phyloP scores from a whole-genome alignment of 805 yeast genomes.

The Millerago galiae region DNA sequence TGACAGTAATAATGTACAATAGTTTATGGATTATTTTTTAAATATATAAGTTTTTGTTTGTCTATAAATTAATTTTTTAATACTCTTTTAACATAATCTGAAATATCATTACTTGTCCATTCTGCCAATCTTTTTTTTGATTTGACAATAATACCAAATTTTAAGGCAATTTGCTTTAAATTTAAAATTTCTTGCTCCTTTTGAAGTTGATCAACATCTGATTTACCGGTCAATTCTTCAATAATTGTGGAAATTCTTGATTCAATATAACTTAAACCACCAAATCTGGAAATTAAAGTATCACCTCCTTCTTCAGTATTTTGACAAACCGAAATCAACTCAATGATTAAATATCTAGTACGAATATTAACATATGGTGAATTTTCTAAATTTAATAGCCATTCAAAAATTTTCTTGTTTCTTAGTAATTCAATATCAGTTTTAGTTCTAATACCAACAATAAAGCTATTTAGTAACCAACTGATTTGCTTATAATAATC shows the following conservation, averaged over 20 bases:
- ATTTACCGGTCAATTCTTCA: constrained; percentile 1
- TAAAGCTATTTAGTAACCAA: constrained; percentile 58
- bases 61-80: background rate
- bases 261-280: constrained; percentile 35
- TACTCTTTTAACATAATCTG: constrained; percentile 13
- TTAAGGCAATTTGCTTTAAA: constrained; percentile 39
- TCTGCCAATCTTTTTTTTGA: constrained; percentile 51
- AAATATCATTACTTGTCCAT: constrained; percentile 53
- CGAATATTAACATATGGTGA: constrained; percentile 42
- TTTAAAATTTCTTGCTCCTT: constrained; percentile 31
- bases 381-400: constrained; percentile 49
- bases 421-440: constrained; percentile 50
- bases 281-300: constrained; percentile 52
- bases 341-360: constrained; percentile 34
- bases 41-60: background rate
- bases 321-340: constrained; percentile 41
- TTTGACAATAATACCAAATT: constrained; percentile 35
- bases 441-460: constrained; percentile 38
- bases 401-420: constrained; percentile 56
- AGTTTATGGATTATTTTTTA: background rate
- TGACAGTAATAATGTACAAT: background rate
- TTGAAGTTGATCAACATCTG: constrained; percentile 9
- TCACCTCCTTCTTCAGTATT: constrained; percentile 53
- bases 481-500: constrained; percentile 49
- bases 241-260: constrained; percentile 12